Percentiles rank a stretch among this genome's conserved stretches.
Evolutionary conservation across 495 filamentous ascomycete species (phyloP).

Genomic region (Penicillium waksmanii): DNA sequence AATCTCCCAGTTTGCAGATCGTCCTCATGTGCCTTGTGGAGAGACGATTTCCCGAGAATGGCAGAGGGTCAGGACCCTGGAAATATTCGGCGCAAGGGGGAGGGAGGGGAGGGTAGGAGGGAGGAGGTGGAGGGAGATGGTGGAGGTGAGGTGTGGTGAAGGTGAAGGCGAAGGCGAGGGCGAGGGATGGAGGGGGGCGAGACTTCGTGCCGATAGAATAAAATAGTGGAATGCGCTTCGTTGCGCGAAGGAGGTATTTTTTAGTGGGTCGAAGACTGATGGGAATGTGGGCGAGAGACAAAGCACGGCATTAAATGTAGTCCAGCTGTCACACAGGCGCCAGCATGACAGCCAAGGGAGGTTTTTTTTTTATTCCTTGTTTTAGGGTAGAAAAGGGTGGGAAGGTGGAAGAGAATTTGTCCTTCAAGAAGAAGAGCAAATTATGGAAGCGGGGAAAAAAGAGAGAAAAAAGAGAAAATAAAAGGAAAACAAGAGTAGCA

Average conservation of each 20-base stretch:
- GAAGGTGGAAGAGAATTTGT: conserved; percentile 14
- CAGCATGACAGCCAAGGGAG: conserved; percentile 44
- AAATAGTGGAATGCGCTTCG: conserved; percentile 45
- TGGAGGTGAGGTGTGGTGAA: conserved; percentile 5
- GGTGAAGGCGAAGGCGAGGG: neutral
- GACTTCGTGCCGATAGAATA: conserved; percentile 14
- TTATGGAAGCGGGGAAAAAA: conserved; percentile 18
- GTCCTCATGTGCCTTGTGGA: conserved; percentile 47
- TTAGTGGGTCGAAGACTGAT: conserved; percentile 45
- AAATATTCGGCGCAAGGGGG: conserved; percentile 48
- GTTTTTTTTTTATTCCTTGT: conserved; percentile 10
- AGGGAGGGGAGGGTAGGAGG: conserved; percentile 27
- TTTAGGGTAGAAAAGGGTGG: conserved; percentile 21
- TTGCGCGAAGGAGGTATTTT: conserved; percentile 38
- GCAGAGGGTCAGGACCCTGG: conserved; percentile 37
- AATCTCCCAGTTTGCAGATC: conserved; percentile 51
- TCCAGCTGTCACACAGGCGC: conserved; percentile 50
- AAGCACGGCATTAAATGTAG: conserved; percentile 47
- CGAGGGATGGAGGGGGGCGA: neutral
- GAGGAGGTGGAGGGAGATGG: conserved; percentile 15
- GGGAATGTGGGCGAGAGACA: conserved; percentile 47
- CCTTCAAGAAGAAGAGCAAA: no score
- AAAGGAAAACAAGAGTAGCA: conserved; percentile 11
- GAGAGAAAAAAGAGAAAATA: conserved; percentile 6
- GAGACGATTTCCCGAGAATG: conserved; percentile 37